These are phyloP conservation scores for Epichloe gansuensis DNA, from an alignment of 2,329 filamentous ascomycete genomes.

Conservation along the genomic window DNA sequence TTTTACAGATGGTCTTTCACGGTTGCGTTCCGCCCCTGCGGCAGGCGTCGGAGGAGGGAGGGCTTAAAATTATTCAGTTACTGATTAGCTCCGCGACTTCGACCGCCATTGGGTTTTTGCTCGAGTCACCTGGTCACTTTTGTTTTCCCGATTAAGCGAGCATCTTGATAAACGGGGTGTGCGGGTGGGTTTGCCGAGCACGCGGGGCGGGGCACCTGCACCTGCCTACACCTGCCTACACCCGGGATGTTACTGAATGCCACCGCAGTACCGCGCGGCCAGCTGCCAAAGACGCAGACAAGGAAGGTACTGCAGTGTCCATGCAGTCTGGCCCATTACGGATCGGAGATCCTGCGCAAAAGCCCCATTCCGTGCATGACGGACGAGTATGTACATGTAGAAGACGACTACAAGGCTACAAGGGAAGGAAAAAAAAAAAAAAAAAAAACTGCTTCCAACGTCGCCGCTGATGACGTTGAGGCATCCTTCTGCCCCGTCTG, in stretches of 20 bases:
- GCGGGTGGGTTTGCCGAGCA: constrained; percentile 3
- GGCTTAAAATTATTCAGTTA: background rate
- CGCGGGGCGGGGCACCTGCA: background rate
- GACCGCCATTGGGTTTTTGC: background rate
- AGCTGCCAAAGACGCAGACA: background rate
- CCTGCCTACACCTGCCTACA: background rate
- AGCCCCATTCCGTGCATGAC: too few relatives aligned
- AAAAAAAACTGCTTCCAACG: background rate
- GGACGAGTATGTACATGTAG: background rate
- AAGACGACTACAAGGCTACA: background rate
- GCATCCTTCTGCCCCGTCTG: too few relatives aligned
- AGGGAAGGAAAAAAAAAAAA: too few relatives aligned
- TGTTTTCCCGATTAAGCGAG: background rate
- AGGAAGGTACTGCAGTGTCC: background rate
- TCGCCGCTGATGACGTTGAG: background rate
- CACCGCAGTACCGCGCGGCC: too few relatives aligned
- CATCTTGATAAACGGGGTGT: too few relatives aligned
- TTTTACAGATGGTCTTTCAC: too few relatives aligned
- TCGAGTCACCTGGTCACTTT: constrained; percentile 2
- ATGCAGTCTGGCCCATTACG: background rate
- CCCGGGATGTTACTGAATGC: too few relatives aligned
- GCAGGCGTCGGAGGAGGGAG: constrained; percentile 2
- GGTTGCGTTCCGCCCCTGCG: background rate
- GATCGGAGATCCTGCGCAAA: background rate
- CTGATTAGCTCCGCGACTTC: background rate